Evolutionary conservation across 2,329 filamentous ascomycete species (phyloP).

Genomic region (Sporothrix pallida): DNA sequence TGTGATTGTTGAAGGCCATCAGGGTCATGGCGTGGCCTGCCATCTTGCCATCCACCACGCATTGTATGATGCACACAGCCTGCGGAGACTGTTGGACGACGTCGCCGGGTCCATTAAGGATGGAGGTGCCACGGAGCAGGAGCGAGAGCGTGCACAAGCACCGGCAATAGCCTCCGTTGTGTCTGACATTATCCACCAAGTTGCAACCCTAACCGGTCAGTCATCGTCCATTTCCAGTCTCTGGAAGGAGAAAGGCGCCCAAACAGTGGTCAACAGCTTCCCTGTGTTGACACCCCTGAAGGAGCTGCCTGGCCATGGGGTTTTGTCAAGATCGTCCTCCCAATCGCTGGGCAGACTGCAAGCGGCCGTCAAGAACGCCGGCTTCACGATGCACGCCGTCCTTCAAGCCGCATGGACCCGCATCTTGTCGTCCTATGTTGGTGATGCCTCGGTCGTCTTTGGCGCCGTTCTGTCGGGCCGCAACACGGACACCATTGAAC

Average conservation of each 20-base stretch:
- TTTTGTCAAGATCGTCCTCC: constrained; percentile 45
- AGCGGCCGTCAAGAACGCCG: constrained; percentile 58
- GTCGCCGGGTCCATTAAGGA: constrained; percentile 53
- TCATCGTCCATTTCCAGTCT: constrained; percentile 54
- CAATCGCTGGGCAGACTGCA: constrained; percentile 57
- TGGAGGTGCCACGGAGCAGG: neutral
- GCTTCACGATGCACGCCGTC: constrained; percentile 76
- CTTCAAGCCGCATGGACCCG: constrained; percentile 80
- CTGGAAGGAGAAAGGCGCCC: constrained; percentile 65
- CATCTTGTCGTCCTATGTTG: constrained; percentile 75
- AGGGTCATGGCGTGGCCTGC: constrained; percentile 42
- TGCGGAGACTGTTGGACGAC: constrained; percentile 68
- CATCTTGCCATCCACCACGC: constrained; percentile 73
- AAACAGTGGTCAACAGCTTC: constrained; percentile 70
- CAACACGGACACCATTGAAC: constrained; percentile 62
- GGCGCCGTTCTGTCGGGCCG: constrained; percentile 82
- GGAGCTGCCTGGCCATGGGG: constrained; percentile 45
- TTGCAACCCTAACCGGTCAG: constrained; percentile 37
- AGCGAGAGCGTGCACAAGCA: neutral
- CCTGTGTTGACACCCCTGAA: constrained; percentile 73
- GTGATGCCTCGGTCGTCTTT: constrained; percentile 75
- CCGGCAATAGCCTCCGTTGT: constrained; percentile 46
- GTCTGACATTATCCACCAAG: constrained; percentile 50
- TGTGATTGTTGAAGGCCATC: constrained; percentile 49
- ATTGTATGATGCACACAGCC: constrained; percentile 81